Evolutionary conservation across 2,329 filamentous ascomycete species (phyloP), one percentile per base, ranked within the genome.

Genomic region (Scorias spongiosa): DNA sequence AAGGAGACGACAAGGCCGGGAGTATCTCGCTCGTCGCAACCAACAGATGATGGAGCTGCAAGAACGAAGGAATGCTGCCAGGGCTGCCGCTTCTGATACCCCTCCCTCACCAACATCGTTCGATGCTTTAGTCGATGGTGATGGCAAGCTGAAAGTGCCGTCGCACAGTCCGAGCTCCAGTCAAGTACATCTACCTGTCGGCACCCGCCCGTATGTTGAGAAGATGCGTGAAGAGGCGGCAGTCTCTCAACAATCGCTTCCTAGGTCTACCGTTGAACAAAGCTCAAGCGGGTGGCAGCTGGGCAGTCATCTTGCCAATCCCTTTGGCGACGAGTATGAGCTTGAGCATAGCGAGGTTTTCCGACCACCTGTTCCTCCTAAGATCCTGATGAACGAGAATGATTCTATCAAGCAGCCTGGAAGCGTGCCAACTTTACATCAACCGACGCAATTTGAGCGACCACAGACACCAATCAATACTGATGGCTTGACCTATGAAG

Each of bases 361-460:
- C 59, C 55, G 72, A 47, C 47, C 63, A 60, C 49, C 71, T 52
- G 56, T 68, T 1, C 61, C 68, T 10, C 65, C 69, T 29, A 67
- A 69, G 51, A 58, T 63, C 32, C 55, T 61, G 26, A 44, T 64
- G 5, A 56, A 61, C 17, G 42, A 43, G n/a, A 44, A 44, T 20
- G 43, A 49, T 15, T 49, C 20, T 26, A 26, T 26, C 20, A 26
- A 26, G 20, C 20, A 26, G 7, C 20, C 20, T 3, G 20, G 20
- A 49, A 17, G 52, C 50, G 9, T 47, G 48, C 2, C n/a, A 49
- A 42, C 30, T 53, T 48, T 40, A 41, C 44, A 15, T 26, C 46
- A 15, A 30, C 43, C 15, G 11, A 9, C 32, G 32, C 37, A 48
- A 9, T 36, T 36, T 17, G 41, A 43, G 2, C 40, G 39, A 10